A percentile compares a stretch with the other conserved stretches of the same genome.
Evolutionary conservation across 2,329 filamentous ascomycete genomes (phyloP).

Genomic region (Arthrobotrys entomopaga): DNA sequence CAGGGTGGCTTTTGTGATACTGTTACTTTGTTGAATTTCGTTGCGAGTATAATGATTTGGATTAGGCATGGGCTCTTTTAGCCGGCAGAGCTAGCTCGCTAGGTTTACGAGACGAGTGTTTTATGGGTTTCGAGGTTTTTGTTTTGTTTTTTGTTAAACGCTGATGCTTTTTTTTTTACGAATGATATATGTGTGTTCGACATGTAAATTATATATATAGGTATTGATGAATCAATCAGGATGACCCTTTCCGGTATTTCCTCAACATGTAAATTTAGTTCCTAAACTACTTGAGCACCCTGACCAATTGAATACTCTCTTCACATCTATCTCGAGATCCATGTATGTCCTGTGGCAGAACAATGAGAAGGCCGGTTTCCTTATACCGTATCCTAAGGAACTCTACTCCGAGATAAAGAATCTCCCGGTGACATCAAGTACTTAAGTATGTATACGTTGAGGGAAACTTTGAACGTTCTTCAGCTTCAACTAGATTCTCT

Average conservation of each 20-base stretch:
- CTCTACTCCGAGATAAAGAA: too few relatives aligned
- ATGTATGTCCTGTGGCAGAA: too few relatives aligned
- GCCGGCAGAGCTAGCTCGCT: too few relatives aligned
- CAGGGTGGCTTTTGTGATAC: background rate
- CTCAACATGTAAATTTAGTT: too few relatives aligned
- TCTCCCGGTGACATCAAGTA: too few relatives aligned
- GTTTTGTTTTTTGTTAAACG: background rate
- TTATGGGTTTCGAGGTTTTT: background rate
- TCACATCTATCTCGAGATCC: too few relatives aligned
- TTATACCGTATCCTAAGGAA: too few relatives aligned
- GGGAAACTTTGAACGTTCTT: too few relatives aligned
- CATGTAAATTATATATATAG: constrained; percentile 2
- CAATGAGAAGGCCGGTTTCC: too few relatives aligned
- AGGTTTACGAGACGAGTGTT: background rate
- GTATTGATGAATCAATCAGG: background rate
- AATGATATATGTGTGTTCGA: background rate
- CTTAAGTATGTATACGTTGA: too few relatives aligned
- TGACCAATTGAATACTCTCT: background rate
- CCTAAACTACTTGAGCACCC: too few relatives aligned
- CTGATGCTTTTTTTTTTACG: constrained; percentile 1
- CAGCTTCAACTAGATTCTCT: too few relatives aligned
- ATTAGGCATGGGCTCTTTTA: background rate
- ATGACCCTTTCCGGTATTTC: background rate
- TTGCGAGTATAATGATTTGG: constrained; percentile 3
- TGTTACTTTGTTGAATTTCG: background rate